Conservation (phyloP, 768 basidiomycete species). For the Gelatoporia subvermispora region DNA sequence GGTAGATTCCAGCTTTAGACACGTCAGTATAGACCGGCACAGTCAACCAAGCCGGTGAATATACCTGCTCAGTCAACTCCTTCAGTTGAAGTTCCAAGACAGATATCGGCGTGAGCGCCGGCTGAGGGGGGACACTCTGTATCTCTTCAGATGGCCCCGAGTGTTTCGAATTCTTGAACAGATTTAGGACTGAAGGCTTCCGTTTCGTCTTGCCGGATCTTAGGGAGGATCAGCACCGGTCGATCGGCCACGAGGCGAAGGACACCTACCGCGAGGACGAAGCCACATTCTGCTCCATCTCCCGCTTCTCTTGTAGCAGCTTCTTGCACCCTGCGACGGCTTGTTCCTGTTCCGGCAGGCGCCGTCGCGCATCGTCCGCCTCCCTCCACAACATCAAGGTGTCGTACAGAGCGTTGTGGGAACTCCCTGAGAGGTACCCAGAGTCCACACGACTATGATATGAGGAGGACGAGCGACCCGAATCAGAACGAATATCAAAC, state of each 20-base stretch:
- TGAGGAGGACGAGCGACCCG: too few species aligned
- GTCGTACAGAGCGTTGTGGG: not conserved
- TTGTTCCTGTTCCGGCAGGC: conserved; percentile 8
- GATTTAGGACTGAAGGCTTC: conserved; percentile 3
- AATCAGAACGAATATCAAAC: too few species aligned
- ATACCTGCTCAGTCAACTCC: conserved; percentile 6
- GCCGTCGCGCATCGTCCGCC: conserved; percentile 16
- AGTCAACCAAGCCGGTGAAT: not conserved
- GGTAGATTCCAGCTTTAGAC: conserved; percentile 5
- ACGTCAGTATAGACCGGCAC: too few species aligned
- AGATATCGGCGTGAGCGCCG: not conserved
- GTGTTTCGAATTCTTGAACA: not conserved
- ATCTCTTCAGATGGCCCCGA: too few species aligned
- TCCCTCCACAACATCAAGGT: conserved; percentile 14
- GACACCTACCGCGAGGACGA: too few species aligned
- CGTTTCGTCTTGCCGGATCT: conserved; percentile 1
- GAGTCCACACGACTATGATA: not conserved
- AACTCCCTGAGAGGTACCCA: not conserved
- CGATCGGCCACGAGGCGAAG: not conserved
- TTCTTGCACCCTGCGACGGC: conserved; percentile 5
- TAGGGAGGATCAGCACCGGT: not conserved
- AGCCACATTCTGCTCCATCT: conserved; percentile 3
- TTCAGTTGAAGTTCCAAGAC: conserved; percentile 7
- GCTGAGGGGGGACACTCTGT: too few species aligned
- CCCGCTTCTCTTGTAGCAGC: conserved; percentile 1